Evolutionary conservation across 805 yeast genomes (phyloP), one percentile per base, ranked within the genome.

Genomic region (Candida hungchunana): DNA sequence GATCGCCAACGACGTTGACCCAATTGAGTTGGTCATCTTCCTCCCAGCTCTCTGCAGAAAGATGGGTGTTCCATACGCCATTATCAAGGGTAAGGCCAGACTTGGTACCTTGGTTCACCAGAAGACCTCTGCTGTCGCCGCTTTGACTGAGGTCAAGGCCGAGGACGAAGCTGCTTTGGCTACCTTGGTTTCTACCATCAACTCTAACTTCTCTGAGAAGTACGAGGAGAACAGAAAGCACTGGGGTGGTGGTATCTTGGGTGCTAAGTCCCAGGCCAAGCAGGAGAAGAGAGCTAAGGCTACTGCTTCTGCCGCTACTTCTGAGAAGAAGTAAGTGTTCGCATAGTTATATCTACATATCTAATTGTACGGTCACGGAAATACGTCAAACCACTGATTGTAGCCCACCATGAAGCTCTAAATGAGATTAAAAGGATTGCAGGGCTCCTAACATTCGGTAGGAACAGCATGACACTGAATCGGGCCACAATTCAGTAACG

Each of bases 241-340:
- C 82, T 90, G 98, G 98, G 97, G 97, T 79, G 98, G 98, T 79
- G 98, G 98, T 79, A 65, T 87, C 71, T 75, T 93, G 79, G 96
- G 97, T 70, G 73, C 83, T 59, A 93, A 90, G 78, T 87, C 97
- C 63, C 77, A 76, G 62, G 93, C 80, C 63, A 86, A 82, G 76
- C 65, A 68, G 50, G 89, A 32, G 15, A 53, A 53, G 46, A 52
- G 47, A 46, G 42, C 45, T 21, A 46, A 24, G 37, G 27, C 27
- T 25, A 10, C 42, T 34, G 16, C 31, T 45, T 23, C 40, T 28
- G 40, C 43, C 24, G 36, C 47, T n/a, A 43, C 41, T 25, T 12
- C 31, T 32, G 44, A 40, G 37, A 44, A 50, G 33, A 48, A 46
- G 37, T 46, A 46, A 41, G 29, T 16, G 12, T 14, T 26, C 17